phyloP scores from a whole-genome alignment of 2,329 filamentous ascomycete genomes.

The Colletotrichum caudatum region DNA sequence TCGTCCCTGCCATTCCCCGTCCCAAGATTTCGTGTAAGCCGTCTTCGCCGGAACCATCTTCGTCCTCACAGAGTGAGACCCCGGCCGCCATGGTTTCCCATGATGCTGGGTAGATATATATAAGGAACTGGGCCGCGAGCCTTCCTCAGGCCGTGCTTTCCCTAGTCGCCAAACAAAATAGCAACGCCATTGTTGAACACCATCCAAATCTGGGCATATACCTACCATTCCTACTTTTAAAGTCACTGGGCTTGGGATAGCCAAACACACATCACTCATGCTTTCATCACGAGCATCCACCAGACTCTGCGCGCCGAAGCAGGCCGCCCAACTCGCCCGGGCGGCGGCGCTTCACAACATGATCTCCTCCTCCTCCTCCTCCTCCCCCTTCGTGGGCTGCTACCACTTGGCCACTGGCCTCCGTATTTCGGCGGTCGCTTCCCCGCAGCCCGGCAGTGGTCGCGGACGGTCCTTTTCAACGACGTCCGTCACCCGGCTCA shows the following conservation, averaged over 20 bases:
- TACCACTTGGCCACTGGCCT: slow-evolving; percentile 45
- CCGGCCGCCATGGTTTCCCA: neutral
- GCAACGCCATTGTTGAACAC: slow-evolving; percentile 5
- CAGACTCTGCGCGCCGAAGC: slow-evolving; percentile 46
- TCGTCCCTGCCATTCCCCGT: slow-evolving; percentile 20
- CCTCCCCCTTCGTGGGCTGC: slow-evolving; percentile 36
- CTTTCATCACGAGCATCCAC: slow-evolving; percentile 46
- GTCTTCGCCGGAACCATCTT: slow-evolving; percentile 7
- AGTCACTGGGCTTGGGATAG: neutral
- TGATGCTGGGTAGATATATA: slow-evolving; percentile 30
- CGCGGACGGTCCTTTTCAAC: slow-evolving; percentile 60
- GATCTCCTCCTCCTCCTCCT: slow-evolving; percentile 23
- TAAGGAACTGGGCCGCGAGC: slow-evolving; percentile 27
- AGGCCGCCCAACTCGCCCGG: slow-evolving; percentile 46
- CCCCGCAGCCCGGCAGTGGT: slow-evolving; percentile 44
- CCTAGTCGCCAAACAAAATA: slow-evolving; percentile 8
- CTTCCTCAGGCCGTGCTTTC: slow-evolving; percentile 27
- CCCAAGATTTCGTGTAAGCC: slow-evolving; percentile 1
- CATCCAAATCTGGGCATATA: neutral
- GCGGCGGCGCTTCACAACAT: slow-evolving; percentile 40
- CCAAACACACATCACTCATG: slow-evolving; percentile 43
- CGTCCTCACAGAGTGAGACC: neutral
- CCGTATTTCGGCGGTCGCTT: slow-evolving; percentile 46
- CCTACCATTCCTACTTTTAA: neutral
- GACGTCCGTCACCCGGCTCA: slow-evolving; percentile 58